Percentiles rank a stretch among this genome's conserved stretches.
phyloP scores from a whole-genome alignment of 2,329 filamentous ascomycete genomes.

The Metarhizium humberi region DNA sequence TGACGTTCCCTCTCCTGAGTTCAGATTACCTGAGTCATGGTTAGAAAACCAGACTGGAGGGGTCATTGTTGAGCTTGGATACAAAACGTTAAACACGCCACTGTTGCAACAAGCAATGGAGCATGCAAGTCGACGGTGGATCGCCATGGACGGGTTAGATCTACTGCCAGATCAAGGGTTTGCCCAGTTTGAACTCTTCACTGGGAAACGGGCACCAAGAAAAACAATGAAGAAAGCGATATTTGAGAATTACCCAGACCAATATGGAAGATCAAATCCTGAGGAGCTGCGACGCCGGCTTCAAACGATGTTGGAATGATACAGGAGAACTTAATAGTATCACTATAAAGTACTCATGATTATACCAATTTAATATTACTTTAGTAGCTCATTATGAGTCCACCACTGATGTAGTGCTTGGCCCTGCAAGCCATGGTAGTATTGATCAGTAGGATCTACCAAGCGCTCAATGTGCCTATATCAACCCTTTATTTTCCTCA shows the following conservation, averaged over 20 bases:
- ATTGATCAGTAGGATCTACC: too few species aligned
- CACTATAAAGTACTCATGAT: background rate
- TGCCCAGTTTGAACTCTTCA: conserved; percentile 75
- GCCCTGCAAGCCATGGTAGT: too few species aligned
- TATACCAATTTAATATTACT: too few species aligned
- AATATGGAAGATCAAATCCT: conserved; percentile 29
- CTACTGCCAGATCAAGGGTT: conserved; percentile 71
- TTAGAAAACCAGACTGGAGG: conserved; percentile 64
- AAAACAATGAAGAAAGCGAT: conserved; percentile 62
- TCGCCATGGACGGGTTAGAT: conserved; percentile 67
- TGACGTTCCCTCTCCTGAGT: conserved; percentile 55
- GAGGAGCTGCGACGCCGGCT: conserved; percentile 27
- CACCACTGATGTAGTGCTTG: too few species aligned
- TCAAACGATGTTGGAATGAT: conserved; percentile 15
- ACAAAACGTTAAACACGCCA: conserved; percentile 64
- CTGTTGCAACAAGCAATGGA: conserved; percentile 58
- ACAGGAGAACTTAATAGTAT: background rate
- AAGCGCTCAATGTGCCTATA: too few species aligned
- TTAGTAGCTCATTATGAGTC: too few species aligned
- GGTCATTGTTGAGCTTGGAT: conserved; percentile 66
- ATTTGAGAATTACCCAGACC: conserved; percentile 33
- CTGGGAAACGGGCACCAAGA: conserved; percentile 44
- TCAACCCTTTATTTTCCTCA: too few species aligned
- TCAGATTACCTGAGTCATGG: conserved; percentile 61
- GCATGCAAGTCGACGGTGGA: conserved; percentile 55